phyloP scores from a whole-genome alignment of 2,329 filamentous ascomycete species.

The Lachnellula cervina region DNA sequence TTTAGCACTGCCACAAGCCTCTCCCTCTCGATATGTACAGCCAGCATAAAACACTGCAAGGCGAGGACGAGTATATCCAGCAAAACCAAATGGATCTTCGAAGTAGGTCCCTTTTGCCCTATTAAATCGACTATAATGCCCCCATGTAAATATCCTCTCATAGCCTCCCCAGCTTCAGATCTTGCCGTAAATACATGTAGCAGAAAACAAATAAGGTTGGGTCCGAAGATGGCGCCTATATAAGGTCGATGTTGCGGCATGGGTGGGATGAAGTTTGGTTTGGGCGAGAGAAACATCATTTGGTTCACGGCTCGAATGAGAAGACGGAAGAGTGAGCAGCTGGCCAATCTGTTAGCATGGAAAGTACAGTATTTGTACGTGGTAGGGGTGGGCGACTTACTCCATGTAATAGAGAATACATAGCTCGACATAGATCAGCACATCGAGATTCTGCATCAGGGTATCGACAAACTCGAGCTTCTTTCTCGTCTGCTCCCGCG shows the following conservation, averaged over 20 bases:
- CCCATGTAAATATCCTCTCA: constrained; percentile 62
- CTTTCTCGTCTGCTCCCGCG: constrained; percentile 47
- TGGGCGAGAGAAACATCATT: constrained; percentile 58
- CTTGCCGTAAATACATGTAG: constrained; percentile 53
- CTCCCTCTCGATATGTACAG: constrained; percentile 57
- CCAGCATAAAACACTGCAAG: constrained; percentile 60
- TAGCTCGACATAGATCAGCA: constrained; percentile 59
- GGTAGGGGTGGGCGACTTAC: constrained; percentile 38
- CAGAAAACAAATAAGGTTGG: constrained; percentile 57
- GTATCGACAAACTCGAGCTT: constrained; percentile 50
- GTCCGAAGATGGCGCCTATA: constrained; percentile 52
- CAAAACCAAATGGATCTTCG: constrained; percentile 49
- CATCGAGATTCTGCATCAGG: constrained; percentile 57
- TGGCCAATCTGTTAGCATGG: constrained; percentile 29
- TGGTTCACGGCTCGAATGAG: constrained; percentile 55
- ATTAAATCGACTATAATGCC: constrained; percentile 64
- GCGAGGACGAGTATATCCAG: constrained; percentile 52
- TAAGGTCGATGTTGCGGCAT: constrained; percentile 52
- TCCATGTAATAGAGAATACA: constrained; percentile 67
- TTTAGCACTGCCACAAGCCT: constrained; percentile 39
- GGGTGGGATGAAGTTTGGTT: constrained; percentile 48
- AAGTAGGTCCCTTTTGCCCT: constrained; percentile 58
- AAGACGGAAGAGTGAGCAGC: constrained; percentile 61
- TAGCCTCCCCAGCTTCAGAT: constrained; percentile 53
- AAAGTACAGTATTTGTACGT: neutral